Evolutionary conservation across 805 yeast genomes (phyloP).

Genomic region (Candida rishiriensis): DNA sequence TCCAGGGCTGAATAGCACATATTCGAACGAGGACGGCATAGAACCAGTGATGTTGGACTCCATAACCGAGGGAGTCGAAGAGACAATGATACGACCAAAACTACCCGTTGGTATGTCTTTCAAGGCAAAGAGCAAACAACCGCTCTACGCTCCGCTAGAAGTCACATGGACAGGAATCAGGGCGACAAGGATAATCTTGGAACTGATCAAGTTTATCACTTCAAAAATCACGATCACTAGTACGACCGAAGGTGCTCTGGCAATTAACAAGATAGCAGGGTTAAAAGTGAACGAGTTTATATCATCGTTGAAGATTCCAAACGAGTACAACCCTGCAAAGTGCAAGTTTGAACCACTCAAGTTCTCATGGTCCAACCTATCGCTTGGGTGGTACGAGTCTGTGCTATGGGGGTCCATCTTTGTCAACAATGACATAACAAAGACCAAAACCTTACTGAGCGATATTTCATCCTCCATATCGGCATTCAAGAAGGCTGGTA

Average conservation of each 20-base stretch:
- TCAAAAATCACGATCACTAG: constrained; percentile 32
- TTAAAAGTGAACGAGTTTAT: constrained; percentile 25
- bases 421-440: constrained; percentile 33
- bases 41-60: constrained; percentile 11
- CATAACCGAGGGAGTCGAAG: constrained; percentile 20
- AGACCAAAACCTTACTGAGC: constrained; percentile 25
- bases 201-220: constrained; percentile 27
- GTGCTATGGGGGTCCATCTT: constrained; percentile 59
- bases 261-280: constrained; percentile 39
- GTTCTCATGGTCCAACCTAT: constrained; percentile 58
- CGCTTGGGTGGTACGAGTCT: constrained; percentile 74
- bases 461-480: constrained; percentile 32
- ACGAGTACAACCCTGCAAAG: constrained; percentile 38
- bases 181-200: constrained; percentile 39
- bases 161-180: constrained; percentile 56
- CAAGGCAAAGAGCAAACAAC: constrained; percentile 50
- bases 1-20: constrained; percentile 5
- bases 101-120: constrained; percentile 59
- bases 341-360: constrained; percentile 42
- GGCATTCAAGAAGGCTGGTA: constrained; percentile 30
- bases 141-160: constrained; percentile 44
- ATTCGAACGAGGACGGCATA: constrained; percentile 12
- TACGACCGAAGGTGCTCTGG: constrained; percentile 23
- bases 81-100: constrained; percentile 41
- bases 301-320: constrained; percentile 11